Evolutionary conservation across 202 grass and related monocot genomes (phyloP).

Genomic region (Hordeum pubiflorum): DNA sequence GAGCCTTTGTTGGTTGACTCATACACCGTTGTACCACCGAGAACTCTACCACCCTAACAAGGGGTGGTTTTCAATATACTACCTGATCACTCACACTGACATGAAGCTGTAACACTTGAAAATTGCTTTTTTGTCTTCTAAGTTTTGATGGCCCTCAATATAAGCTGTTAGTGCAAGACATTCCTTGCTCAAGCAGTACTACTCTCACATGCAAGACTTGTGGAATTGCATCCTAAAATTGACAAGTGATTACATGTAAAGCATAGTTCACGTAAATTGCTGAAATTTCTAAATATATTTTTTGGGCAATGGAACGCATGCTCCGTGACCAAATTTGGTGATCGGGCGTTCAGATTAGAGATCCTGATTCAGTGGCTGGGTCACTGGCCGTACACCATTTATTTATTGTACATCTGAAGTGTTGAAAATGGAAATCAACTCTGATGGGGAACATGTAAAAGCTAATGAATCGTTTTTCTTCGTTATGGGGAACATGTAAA

Average conservation of each 20-base stretch:
- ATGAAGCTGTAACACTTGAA: not conserved
- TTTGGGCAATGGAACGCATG: not conserved
- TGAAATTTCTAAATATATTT: not conserved
- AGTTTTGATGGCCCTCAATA: not conserved
- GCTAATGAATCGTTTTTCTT: too few species aligned
- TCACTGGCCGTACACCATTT: not conserved
- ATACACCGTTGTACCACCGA: not conserved
- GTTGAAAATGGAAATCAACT: constrained; percentile 6
- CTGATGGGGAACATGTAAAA: not conserved
- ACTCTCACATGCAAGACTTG: not conserved
- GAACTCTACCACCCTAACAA: not conserved
- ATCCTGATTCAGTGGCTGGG: constrained; percentile 9
- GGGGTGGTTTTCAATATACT: not conserved
- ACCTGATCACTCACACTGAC: not conserved
- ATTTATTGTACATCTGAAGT: not conserved
- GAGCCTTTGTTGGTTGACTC: not conserved
- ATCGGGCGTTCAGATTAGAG: not conserved
- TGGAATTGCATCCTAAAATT: not conserved
- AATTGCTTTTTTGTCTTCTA: not conserved
- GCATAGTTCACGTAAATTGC: constrained; percentile 8
- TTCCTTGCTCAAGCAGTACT: not conserved
- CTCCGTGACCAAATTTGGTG: not conserved
- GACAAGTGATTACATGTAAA: not conserved
- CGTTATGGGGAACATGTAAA: not conserved
- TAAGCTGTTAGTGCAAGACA: not conserved